phyloP scores from a whole-genome alignment of 192 early-diverging fungal genomes.

The Coemansia sp. region DNA sequence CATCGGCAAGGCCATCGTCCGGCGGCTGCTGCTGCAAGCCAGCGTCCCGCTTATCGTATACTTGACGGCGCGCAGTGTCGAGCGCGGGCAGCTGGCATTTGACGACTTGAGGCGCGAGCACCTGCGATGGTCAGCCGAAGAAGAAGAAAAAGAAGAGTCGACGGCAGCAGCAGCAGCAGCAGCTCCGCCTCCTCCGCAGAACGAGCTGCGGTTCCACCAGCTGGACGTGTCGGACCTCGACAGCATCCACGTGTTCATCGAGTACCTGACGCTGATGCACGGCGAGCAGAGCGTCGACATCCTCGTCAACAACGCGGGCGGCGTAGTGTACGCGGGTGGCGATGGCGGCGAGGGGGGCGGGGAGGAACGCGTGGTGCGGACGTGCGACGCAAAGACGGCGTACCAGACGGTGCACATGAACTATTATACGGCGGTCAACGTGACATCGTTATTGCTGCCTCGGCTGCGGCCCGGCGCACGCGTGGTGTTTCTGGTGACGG shows the following conservation, averaged over 20 bases:
- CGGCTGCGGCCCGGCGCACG: conserved; percentile 32
- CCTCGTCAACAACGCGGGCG: conserved; percentile 53
- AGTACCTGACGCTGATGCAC: conserved; percentile 47
- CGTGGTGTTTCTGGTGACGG: conserved; percentile 48
- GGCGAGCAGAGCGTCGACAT: conserved; percentile 48
- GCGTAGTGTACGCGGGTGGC: conserved; percentile 12
- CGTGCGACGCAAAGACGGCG: conserved; percentile 38
- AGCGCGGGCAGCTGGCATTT: conserved; percentile 43
- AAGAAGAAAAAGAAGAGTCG: not conserved
- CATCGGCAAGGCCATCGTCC: conserved; percentile 52
- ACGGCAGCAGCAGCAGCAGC: too few relatives aligned
- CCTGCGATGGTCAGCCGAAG: conserved; percentile 5
- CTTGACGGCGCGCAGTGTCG: conserved; percentile 45
- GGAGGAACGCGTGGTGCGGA: conserved; percentile 11
- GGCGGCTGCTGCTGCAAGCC: conserved; percentile 31
- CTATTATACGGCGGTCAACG: conserved; percentile 44
- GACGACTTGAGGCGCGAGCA: conserved; percentile 48
- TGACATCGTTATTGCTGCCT: conserved; percentile 36
- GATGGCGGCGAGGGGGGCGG: not conserved
- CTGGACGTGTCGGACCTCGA: conserved; percentile 35
- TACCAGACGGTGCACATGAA: conserved; percentile 38
- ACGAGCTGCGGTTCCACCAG: conserved; percentile 55
- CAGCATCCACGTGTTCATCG: conserved; percentile 40
- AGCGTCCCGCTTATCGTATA: conserved; percentile 44
- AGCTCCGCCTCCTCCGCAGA: too few relatives aligned